Percentiles rank a stretch among this genome's conserved stretches.
These are phyloP conservation scores for Phytophthora cryptogea DNA, from an alignment of 352 stramenopile genomes.

Conservation along the genomic window DNA sequence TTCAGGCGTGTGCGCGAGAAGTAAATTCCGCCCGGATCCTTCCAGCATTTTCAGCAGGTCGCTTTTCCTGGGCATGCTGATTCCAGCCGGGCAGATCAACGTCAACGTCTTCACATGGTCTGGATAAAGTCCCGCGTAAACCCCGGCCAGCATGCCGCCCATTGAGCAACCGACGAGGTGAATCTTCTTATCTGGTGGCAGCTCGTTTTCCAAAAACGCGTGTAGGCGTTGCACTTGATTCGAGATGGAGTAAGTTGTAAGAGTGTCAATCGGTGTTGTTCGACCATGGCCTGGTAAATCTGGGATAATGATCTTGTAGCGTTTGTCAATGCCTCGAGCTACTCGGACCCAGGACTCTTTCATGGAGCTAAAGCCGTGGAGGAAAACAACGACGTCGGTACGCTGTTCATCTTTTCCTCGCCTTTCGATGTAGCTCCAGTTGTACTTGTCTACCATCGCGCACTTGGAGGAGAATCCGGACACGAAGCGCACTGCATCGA, in stretches of 20 bases:
- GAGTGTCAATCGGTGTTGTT: slow-evolving; percentile 49
- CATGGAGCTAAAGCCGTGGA: slow-evolving; percentile 71
- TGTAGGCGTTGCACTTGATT: slow-evolving; percentile 56
- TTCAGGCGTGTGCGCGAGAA: slow-evolving; percentile 59
- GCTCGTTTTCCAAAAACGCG: slow-evolving; percentile 53
- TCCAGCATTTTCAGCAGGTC: slow-evolving; percentile 57
- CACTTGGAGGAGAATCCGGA: slow-evolving; percentile 53
- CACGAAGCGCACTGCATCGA: slow-evolving; percentile 57
- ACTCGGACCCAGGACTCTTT: slow-evolving; percentile 71
- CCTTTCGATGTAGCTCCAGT: slow-evolving; percentile 76
- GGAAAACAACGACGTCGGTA: slow-evolving; percentile 58
- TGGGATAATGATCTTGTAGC: slow-evolving; percentile 59
- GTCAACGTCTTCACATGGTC: slow-evolving; percentile 55
- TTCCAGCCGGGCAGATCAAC: slow-evolving; percentile 73
- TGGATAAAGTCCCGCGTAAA: slow-evolving; percentile 65
- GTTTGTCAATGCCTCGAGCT: slow-evolving; percentile 49
- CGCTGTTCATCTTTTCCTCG: slow-evolving; percentile 37
- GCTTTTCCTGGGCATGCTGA: slow-evolving; percentile 71
- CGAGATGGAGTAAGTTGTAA: slow-evolving; percentile 51
- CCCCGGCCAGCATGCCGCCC: slow-evolving; percentile 69
- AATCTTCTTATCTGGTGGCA: slow-evolving; percentile 53
- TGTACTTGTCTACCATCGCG: slow-evolving; percentile 49
- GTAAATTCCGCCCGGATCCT: slow-evolving; percentile 61
- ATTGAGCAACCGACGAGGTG: slow-evolving; percentile 77
- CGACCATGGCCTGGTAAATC: slow-evolving; percentile 67